Percentiles rank a stretch among this genome's conserved stretches.
Evolutionary conservation across 2,329 filamentous ascomycete genomes (phyloP).

Genomic region (Septoria linicola): DNA sequence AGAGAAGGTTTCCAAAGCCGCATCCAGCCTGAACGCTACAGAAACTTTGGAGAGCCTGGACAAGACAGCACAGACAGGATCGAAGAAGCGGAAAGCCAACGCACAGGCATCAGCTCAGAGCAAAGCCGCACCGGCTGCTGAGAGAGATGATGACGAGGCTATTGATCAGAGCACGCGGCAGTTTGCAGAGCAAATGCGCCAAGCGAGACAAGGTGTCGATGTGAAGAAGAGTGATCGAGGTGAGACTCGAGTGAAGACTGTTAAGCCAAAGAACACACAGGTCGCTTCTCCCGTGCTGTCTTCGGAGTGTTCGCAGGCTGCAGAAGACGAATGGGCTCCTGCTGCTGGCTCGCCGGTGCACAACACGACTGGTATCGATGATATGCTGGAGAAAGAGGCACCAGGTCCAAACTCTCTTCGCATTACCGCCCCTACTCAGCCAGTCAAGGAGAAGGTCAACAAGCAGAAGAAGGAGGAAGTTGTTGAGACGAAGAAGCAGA

Average conservation of each 20-base stretch:
- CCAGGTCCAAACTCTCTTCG: constrained; percentile 73
- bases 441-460: constrained; percentile 54
- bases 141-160: constrained; percentile 49
- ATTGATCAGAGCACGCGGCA: constrained; percentile 68
- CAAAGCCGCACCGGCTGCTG: constrained; percentile 30
- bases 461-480: constrained; percentile 60
- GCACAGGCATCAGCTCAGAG: constrained; percentile 23
- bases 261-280: constrained; percentile 49
- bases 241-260: constrained; percentile 47
- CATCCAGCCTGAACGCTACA: neutral
- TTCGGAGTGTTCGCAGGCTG: constrained; percentile 67
- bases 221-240: constrained; percentile 64
- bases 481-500: constrained; percentile 88
- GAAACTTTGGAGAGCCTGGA: neutral
- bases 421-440: constrained; percentile 66
- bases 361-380: constrained; percentile 68
- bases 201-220: constrained; percentile 65
- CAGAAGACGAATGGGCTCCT: constrained; percentile 78
- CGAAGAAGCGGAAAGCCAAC: constrained; percentile 39
- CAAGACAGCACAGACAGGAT: constrained; percentile 11
- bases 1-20: constrained; percentile 12
- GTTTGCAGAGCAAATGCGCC: constrained; percentile 72
- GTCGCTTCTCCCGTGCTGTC: constrained; percentile 43
- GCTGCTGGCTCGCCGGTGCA: constrained; percentile 62
- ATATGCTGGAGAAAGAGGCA: constrained; percentile 80